A percentile compares a stretch with the other conserved stretches of the same genome.
These are phyloP conservation scores for Macrocystidia cucumis DNA, from an alignment of 1,284 basidiomycete species.

Conservation along the genomic window DNA sequence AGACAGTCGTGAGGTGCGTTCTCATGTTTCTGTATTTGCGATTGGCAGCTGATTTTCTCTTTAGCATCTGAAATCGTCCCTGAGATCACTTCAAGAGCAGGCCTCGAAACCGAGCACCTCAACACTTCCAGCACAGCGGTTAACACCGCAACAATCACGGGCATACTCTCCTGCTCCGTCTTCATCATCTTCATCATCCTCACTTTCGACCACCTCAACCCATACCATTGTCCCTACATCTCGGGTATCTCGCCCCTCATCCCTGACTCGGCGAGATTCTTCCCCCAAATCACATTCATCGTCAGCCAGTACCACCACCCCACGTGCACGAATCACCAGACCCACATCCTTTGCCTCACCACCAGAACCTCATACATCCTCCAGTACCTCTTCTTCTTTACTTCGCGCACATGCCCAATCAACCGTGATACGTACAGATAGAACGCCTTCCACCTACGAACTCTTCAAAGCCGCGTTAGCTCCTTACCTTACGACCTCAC, in stretches of 20 bases:
- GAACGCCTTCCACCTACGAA: conserved; percentile 30
- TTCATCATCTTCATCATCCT: conserved; percentile 46
- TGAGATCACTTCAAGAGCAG: conserved; percentile 30
- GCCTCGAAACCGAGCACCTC: conserved; percentile 20
- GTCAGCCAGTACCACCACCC: conserved; percentile 25
- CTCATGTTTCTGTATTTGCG: conserved; percentile 2
- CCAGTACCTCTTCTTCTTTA: conserved; percentile 2
- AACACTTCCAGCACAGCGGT: conserved; percentile 8
- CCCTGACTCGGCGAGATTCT: conserved; percentile 14
- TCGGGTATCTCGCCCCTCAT: conserved; percentile 15
- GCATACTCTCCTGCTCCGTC: conserved; percentile 40
- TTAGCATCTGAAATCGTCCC: conserved; percentile 34
- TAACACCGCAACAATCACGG: conserved; percentile 12
- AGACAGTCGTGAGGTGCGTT: conserved; percentile 43
- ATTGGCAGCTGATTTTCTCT: conserved; percentile 8
- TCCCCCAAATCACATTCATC: conserved; percentile 17
- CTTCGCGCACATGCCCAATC: conserved; percentile 4
- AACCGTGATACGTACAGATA: conserved; percentile 26
- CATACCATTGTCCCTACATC: conserved; percentile 45
- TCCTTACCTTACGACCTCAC: conserved; percentile 37
- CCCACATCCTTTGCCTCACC: background rate
- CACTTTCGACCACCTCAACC: conserved; percentile 48
- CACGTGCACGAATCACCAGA: conserved; percentile 11
- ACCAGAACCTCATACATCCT: background rate
- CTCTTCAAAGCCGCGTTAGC: conserved; percentile 37